phyloP scores from a whole-genome alignment of 768 basidiomycete genomes.

The Holtermanniella nyarrowii region DNA sequence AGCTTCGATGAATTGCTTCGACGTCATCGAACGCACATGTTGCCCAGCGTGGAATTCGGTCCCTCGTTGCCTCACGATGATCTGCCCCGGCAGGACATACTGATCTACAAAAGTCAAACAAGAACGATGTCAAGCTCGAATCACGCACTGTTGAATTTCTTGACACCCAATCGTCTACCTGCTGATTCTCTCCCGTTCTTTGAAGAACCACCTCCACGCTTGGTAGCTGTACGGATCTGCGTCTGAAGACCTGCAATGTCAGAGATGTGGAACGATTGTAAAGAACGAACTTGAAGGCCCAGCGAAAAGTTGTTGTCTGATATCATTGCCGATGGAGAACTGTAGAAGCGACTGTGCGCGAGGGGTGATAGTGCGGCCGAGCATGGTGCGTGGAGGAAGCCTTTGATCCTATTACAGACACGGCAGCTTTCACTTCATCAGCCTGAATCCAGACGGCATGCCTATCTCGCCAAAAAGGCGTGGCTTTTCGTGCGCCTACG shows the following conservation, averaged over 20 bases:
- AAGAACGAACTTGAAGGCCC: slow-evolving; percentile 25
- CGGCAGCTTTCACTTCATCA: no score
- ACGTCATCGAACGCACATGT: slow-evolving; percentile 74
- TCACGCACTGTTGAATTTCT: slow-evolving; percentile 86
- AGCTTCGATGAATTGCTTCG: not conserved
- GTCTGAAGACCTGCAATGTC: slow-evolving; percentile 1
- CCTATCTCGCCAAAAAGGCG: no score
- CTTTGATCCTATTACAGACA: no score
- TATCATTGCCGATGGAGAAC: slow-evolving; percentile 6
- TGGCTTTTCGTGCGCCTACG: no score
- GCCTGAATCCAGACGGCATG: no score
- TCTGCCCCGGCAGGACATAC: slow-evolving; percentile 85
- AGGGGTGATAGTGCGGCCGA: slow-evolving; percentile 5
- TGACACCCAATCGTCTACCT: slow-evolving; percentile 85
- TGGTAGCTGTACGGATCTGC: slow-evolving; percentile 84
- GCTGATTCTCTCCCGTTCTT: slow-evolving; percentile 87
- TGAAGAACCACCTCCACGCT: slow-evolving; percentile 87
- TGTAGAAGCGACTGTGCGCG: slow-evolving; percentile 5
- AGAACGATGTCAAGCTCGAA: no score
- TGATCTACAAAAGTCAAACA: slow-evolving; percentile 55
- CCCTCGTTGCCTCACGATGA: slow-evolving; percentile 90
- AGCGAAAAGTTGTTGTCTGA: slow-evolving; percentile 23
- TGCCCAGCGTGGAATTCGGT: slow-evolving; percentile 87
- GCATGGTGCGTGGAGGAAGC: no score
- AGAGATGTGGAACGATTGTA: not conserved